Base-by-base conservation (phyloP, 306 rosid genomes). In the Dalbergia cochinchinensis region DNA sequence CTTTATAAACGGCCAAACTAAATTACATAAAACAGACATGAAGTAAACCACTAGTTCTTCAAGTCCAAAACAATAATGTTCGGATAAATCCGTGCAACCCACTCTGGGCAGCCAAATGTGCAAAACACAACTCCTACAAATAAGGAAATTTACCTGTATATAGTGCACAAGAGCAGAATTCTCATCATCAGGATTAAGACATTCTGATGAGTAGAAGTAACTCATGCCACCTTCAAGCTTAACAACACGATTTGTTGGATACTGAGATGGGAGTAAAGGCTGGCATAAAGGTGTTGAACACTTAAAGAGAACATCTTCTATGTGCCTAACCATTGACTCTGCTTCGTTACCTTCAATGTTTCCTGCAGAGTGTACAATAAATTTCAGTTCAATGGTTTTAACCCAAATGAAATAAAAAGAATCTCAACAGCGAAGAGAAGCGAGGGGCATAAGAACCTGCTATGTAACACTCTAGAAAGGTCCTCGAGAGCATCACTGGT, bases 121-220 rank as follows among this genome's bases (percentile, higher is more conserved):
- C 20, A 71, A 47, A 48, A 47, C 55, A 69, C 10, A 70, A 66
- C 22, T 59, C 45, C 11, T 22, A 63, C 9, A 18, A 19, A 80
- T 26, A 85, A 53, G 37, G 50, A 74, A 68, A 53, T 31, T 51
- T 68, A 95, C 99, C 93, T 95, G 99, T 75, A 93, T 83, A 71
- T 91, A 93, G 83, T 90, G 92, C 81, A 95, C 85, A 71, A 95
- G 93, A 58, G 96, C 90, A 65, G 99, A 95, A 88, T 95, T 95
- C 42, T 95, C 97, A 8, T 95, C 90, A 67, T 82, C 85, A 33
- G 92, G 87, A 89, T 95, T 95, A 78, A 91, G 99, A 78, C 99
- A 93, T 83, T 93, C 87, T 6, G 88, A 87, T 67, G 96, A 77
- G 87, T 93, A 93, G 86, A 90, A 89, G 79, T 84, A 93, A 77